These are phyloP conservation scores for Chaetomiaceae sp. DNA, from an alignment of 2,329 filamentous ascomycete species.

Conservation along the genomic window DNA sequence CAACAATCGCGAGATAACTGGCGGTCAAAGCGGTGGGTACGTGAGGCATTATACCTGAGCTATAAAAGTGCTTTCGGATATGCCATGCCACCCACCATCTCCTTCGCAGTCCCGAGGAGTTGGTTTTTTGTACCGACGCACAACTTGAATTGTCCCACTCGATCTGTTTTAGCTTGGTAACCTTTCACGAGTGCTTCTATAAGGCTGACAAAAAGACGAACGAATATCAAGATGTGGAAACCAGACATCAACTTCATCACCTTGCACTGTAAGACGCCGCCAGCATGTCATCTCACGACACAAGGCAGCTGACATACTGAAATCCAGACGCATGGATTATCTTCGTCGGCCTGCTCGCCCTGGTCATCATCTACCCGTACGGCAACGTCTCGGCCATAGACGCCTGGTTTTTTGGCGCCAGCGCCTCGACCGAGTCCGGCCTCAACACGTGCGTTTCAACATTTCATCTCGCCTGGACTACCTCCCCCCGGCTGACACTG, in stretches of 20 bases:
- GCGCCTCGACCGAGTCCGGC: slow-evolving; percentile 47
- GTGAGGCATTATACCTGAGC: too few relatives aligned
- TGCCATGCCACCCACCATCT: too few relatives aligned
- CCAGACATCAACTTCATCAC: background rate
- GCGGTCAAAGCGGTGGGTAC: too few relatives aligned
- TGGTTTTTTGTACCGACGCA: too few relatives aligned
- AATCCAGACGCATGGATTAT: slow-evolving; percentile 1
- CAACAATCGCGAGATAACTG: too few relatives aligned
- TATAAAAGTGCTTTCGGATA: background rate
- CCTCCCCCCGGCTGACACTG: background rate
- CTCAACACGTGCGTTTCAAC: slow-evolving; percentile 42
- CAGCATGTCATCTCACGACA: background rate
- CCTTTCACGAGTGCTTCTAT: too few relatives aligned
- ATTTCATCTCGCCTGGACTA: background rate
- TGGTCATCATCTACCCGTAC: slow-evolving; percentile 5
- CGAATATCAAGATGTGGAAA: too few relatives aligned
- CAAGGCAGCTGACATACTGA: background rate
- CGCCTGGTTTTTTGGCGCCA: slow-evolving; percentile 34
- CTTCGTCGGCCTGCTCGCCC: background rate
- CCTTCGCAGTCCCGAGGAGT: too few relatives aligned
- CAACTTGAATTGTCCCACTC: too few relatives aligned
- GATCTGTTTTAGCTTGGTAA: too few relatives aligned
- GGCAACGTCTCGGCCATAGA: slow-evolving; percentile 11
- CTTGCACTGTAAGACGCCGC: background rate
- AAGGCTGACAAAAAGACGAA: too few relatives aligned